Conservation (phyloP, 2,329 filamentous ascomycete genomes). For the Apiospora kogelbergensis region DNA sequence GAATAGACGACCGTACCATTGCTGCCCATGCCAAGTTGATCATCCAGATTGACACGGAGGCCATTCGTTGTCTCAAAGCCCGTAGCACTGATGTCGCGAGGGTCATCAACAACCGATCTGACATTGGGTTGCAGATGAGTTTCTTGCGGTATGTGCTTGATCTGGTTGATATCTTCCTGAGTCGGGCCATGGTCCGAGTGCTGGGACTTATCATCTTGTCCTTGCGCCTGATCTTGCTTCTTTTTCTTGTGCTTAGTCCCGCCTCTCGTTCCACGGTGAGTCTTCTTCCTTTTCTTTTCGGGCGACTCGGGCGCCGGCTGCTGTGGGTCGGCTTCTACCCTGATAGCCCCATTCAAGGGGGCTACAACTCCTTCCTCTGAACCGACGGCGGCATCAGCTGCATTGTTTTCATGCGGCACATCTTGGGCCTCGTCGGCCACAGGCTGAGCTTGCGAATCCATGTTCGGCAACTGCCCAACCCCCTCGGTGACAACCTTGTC, state of each 20-base stretch:
- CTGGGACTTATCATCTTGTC: conserved; percentile 45
- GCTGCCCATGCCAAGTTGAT: conserved; percentile 75
- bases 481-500: neutral
- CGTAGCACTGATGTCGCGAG: conserved; percentile 59
- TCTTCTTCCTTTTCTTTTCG: conserved; percentile 65
- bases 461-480: neutral
- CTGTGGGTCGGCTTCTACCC: neutral
- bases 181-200: conserved; percentile 43
- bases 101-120: conserved; percentile 55
- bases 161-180: conserved; percentile 61
- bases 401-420: neutral
- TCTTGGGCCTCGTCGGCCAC: neutral
- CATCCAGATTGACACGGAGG: conserved; percentile 63
- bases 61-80: conserved; percentile 64
- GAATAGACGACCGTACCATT: conserved; percentile 97
- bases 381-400: neutral
- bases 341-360: neutral
- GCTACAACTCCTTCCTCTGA: neutral
- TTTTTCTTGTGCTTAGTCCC: conserved; percentile 66
- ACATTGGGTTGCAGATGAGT: conserved; percentile 61
- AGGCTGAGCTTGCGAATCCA: neutral
- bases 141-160: conserved; percentile 56
- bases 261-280: conserved; percentile 69
- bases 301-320: conserved; percentile 25
- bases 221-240: conserved; percentile 51